Evolutionary conservation across 106 monocot species (phyloP), one percentile per base, ranked within the genome.

Genomic region (Apostasia shenzhenica): DNA sequence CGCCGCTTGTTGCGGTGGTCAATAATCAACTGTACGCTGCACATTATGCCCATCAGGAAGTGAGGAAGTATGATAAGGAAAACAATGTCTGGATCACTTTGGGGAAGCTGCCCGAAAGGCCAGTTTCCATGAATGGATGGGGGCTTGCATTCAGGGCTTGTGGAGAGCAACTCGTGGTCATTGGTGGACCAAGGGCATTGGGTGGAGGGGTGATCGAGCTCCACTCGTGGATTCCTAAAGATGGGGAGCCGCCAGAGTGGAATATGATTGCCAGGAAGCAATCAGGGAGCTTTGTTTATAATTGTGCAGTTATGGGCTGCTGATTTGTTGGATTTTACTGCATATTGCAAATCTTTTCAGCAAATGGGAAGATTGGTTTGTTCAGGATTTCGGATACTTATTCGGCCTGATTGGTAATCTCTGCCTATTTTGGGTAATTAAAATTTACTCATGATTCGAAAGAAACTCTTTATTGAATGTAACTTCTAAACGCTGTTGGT

Each of bases 241-340:
- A 80, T 14, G 82, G 80, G n/a, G 69, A 72, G 4, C 89, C 89
- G 1, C 93, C 93, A 2, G 51, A 64, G 56, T 93, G 89, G 93
- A 74, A 80, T 11, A 69, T 86, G 71, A 84, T 93, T 51, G 93
- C 77, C 14, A 86, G 81, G 55, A 83, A 83, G 68, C 77, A 72
- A 55, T 86, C 82, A 1, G 89, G 86, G 45, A 84, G 80, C 76
- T 93, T 93, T 80, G 93, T 89, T 67, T 89, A 86, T 84, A 93
- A 93, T 68, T 89, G 89, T 80, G 86, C 93, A 8, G 89, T 93
- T 42, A 89, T 93, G 89, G 81, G 86, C 40, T 93, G 93, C 80
- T 93, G 89, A 93, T 41, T 65, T 70, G 14, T 67, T 65, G 44
- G 42, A 46, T 48, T 72, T 57, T 59, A 45, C 26, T 50, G 71